Evolutionary conservation across 257 asterid species (phyloP), one percentile per base, ranked within the genome.

Genomic region (Nicotiana noctiflora): DNA sequence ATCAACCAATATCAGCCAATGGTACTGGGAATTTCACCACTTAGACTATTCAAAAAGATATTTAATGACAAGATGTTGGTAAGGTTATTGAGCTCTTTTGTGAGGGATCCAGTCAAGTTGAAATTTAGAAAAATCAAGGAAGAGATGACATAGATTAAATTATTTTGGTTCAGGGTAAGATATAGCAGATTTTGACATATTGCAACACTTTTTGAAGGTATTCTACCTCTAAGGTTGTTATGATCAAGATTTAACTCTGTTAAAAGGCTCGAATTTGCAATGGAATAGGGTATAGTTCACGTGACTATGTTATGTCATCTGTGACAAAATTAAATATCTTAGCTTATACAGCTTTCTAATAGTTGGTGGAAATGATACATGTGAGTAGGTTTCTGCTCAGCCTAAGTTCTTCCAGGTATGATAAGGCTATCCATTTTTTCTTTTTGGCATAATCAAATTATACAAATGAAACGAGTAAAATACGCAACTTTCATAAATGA

Each of bases 261-360:
- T 29, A 82, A 70, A 27, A 27, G 29, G 15, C 74, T 79, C 79
- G 82, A 9, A 46, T 85, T 85, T 31, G 80, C 82, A 5, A 82
- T 21, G 19, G 84, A 64, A 7, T 7, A 59, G 5, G 85, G 84
- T 21, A 85, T 74, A 29, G 10, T 56, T 8, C 84, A 31, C 0
- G 72, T 79, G 2, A 85, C 40, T 51, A 14, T 75, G 55, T 85
- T 85, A 23, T 34, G 17, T 1, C 19, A 4, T 32, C 18, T 19
- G 27, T 25, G 27, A 25, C 27, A 25, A 25, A 2, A 25, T 25
- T 25, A 25, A 25, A 25, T 25, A 25, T 25, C 27, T 25, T 9
- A 81, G 75, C 52, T 32, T 60, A 11, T 46, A 27, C 23, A 85
- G 85, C 18, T 66, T 76, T 2, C 77, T 84, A 72, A 82, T 79